phyloP scores from a whole-genome alignment of 306 rosid genomes.

The Heteromeles arbutifolia region DNA sequence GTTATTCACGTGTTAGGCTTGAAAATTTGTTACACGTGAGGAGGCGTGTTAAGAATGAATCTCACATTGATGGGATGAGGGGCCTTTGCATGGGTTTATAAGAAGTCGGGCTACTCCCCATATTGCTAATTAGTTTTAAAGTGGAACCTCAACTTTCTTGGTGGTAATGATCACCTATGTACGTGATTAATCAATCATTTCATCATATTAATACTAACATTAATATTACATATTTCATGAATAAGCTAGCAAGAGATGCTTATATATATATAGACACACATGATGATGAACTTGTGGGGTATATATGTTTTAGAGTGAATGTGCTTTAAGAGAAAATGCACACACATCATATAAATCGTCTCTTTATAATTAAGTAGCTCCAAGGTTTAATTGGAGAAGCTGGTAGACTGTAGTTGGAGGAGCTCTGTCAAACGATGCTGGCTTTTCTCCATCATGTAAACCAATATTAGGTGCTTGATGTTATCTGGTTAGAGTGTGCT shows the following conservation, averaged over 20 bases:
- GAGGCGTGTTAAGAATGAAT: too few relatives aligned
- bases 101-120: too few relatives aligned
- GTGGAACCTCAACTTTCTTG: too few relatives aligned
- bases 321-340: constrained; percentile 24
- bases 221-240: background rate
- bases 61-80: too few relatives aligned
- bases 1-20: too few relatives aligned
- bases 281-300: constrained; percentile 13
- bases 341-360: constrained; percentile 20
- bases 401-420: constrained; percentile 11
- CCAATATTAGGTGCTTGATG: constrained; percentile 29
- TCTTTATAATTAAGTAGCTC: constrained; percentile 18
- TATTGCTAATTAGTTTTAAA: too few relatives aligned
- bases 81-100: too few relatives aligned
- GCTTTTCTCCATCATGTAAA: constrained; percentile 14
- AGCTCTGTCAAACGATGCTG: constrained; percentile 20
- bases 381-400: constrained; percentile 23
- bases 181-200: background rate
- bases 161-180: background rate
- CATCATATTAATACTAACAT: background rate
- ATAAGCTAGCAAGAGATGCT: background rate
- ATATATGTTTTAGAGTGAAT: constrained; percentile 22
- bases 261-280: background rate
- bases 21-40: too few relatives aligned
- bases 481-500: constrained; percentile 4